Evolutionary conservation across 2,329 filamentous ascomycete species (phyloP).

Genomic region (Penicillium sclerotiorum): DNA sequence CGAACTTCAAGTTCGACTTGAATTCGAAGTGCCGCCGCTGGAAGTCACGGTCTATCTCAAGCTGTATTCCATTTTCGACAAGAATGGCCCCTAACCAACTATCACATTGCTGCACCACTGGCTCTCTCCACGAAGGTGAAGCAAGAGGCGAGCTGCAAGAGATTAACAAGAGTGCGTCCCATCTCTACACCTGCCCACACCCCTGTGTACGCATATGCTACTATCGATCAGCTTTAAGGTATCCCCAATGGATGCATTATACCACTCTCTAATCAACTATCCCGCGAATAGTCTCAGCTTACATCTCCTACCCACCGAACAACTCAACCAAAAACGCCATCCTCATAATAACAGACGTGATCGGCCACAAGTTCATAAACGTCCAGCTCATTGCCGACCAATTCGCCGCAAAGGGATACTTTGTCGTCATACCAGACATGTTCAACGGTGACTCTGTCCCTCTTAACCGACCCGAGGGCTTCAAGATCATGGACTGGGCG

Average conservation of each 20-base stretch:
- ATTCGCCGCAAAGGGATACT: constrained; percentile 69
- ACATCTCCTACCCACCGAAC: constrained; percentile 53
- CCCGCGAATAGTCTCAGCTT: constrained; percentile 55
- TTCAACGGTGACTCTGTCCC: constrained; percentile 65
- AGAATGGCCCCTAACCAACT: constrained; percentile 47
- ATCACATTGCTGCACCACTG: constrained; percentile 40
- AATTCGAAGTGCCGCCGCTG: no score
- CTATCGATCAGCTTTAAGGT: no score
- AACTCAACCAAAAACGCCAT: constrained; percentile 53
- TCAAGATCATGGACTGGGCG: constrained; percentile 54
- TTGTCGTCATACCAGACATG: constrained; percentile 67
- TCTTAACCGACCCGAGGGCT: constrained; percentile 54
- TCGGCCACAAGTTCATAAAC: constrained; percentile 58
- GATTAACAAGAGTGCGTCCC: constrained; percentile 40
- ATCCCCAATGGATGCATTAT: no score
- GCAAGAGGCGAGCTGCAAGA: constrained; percentile 43
- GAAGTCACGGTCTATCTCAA: no score
- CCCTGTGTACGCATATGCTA: no score
- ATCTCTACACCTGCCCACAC: no score
- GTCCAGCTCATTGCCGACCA: constrained; percentile 68
- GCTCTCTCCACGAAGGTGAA: constrained; percentile 47
- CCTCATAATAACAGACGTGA: constrained; percentile 57
- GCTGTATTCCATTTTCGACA: no score
- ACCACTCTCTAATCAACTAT: no score
- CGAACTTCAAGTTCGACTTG: no score